phyloP scores from a whole-genome alignment of 2,329 filamentous ascomycete species.

The Coniochaeta sp. region DNA sequence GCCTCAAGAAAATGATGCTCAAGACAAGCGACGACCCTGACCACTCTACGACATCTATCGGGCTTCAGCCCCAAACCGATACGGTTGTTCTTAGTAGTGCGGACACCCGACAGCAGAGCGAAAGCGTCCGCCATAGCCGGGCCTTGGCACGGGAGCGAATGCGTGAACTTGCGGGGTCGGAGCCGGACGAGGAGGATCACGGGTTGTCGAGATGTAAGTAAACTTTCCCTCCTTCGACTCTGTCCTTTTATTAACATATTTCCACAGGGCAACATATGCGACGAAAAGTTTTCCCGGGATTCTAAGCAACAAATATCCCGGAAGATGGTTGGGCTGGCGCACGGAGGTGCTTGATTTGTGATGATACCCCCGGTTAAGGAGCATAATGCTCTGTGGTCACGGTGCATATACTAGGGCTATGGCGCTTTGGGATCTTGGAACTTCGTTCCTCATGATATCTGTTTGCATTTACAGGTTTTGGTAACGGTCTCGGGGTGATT shows the following conservation, averaged over 20 bases:
- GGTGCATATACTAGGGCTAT: background rate
- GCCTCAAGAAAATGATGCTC: constrained; percentile 13
- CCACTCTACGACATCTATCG: constrained; percentile 9
- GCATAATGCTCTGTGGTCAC: background rate
- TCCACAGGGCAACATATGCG: constrained; percentile 12
- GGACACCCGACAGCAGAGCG: background rate
- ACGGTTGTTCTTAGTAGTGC: background rate
- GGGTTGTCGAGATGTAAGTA: constrained; percentile 14
- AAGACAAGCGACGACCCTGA: background rate
- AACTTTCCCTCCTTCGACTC: background rate
- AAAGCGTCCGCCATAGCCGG: background rate
- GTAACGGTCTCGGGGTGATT: background rate
- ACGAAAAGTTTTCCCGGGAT: constrained; percentile 15
- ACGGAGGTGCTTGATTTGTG: constrained; percentile 1
- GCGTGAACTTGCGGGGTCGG: constrained; percentile 18
- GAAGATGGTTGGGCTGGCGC: background rate
- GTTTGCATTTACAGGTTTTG: background rate
- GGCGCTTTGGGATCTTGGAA: background rate
- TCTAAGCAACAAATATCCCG: constrained; percentile 5
- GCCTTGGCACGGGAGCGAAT: constrained; percentile 17
- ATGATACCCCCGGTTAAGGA: constrained; percentile 12
- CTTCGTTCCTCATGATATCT: background rate
- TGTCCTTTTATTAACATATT: constrained; percentile 3
- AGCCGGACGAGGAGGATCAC: constrained; percentile 11
- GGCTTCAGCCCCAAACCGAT: constrained; percentile 7